Percentiles rank a stretch among this genome's conserved stretches.
Evolutionary conservation across 2,329 filamentous ascomycete genomes (phyloP).

Genomic region (Clonostachys byssicola): DNA sequence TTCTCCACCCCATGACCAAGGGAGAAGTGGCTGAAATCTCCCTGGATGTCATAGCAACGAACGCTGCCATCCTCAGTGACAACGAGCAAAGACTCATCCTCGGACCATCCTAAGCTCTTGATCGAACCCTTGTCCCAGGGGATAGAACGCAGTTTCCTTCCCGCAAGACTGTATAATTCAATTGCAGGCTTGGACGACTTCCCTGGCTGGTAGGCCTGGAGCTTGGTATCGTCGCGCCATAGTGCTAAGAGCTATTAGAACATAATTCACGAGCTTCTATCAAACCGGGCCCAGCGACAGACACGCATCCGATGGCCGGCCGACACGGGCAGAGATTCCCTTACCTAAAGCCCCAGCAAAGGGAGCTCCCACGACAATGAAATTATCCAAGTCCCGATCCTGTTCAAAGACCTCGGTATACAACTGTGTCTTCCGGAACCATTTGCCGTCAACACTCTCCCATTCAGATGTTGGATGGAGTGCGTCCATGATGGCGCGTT

Average conservation of each 20-base stretch:
- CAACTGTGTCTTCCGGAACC: constrained; percentile 91
- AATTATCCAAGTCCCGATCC: constrained; percentile 92
- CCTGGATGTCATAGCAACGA: constrained; percentile 86
- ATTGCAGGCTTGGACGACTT: constrained; percentile 76
- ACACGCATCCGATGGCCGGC: not conserved
- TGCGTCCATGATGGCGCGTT: constrained; percentile 41
- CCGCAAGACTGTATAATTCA: constrained; percentile 90
- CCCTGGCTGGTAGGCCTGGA: constrained; percentile 71
- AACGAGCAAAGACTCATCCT: constrained; percentile 87
- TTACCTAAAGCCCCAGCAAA: constrained; percentile 92
- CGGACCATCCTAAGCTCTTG: constrained; percentile 90
- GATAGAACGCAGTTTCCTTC: constrained; percentile 80
- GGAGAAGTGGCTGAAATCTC: constrained; percentile 92
- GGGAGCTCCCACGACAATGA: constrained; percentile 84
- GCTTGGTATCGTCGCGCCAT: constrained; percentile 82
- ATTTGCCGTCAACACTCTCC: constrained; percentile 89
- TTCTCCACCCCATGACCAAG: constrained; percentile 88
- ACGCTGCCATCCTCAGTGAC: constrained; percentile 88
- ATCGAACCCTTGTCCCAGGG: constrained; percentile 89
- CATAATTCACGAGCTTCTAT: not conserved
- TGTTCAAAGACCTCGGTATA: constrained; percentile 92
- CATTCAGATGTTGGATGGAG: constrained; percentile 78
- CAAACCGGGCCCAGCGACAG: not conserved
- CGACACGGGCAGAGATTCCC: constrained; percentile 10
- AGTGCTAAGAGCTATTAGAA: constrained; percentile 52